Base-by-base conservation (phyloP, 306 rosid species). In the Rosa chinensis region DNA sequence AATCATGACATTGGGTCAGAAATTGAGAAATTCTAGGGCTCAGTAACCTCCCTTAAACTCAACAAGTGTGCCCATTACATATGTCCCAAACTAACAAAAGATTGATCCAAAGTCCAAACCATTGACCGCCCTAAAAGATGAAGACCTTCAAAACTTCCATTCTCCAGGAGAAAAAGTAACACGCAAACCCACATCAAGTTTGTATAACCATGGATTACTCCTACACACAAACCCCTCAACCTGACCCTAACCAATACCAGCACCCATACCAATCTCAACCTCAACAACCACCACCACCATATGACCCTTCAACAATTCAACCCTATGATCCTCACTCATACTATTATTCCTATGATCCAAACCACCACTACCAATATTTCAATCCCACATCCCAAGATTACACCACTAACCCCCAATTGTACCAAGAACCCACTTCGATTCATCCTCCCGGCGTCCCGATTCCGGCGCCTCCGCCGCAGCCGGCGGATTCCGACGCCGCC, bases 371-470 rank as follows among this genome's bases (percentile, higher is more conserved):
- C 42, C 78, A 73, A 18, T 52, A 66, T 73, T 40, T 62, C 76
- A 35, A 73, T 73, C 63, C 71, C 75, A 23, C 21, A 11, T 13
- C 81, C 42, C 88, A 78, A 20, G 78, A 81, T 20, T 74, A 74
- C 72, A 0, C 78, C 70, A n/a, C 49, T 74, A 63, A 37, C 78
- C 55, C 75, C 47, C 86, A 74, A 59, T 75, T 43, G 70, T 81
- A 70, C 45, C 84, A 66, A 16, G 83, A 83, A 69, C 75, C 82
- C 82, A 71, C 78, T 28, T 80, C 81, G 49, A 80, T 80, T 80
- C 89, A 77, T 71, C 89, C 89, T 80, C 89, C 87, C 0, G 86
- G 89, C 4, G 84, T 85, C 72, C 82, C 87, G 8, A 66, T 81
- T 47, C 84, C 56, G 35, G 63, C 63, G 17, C 53, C 71, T 12